Conservation (phyloP, 2,329 filamentous ascomycete species). For the Hypoxylon sp. region DNA sequence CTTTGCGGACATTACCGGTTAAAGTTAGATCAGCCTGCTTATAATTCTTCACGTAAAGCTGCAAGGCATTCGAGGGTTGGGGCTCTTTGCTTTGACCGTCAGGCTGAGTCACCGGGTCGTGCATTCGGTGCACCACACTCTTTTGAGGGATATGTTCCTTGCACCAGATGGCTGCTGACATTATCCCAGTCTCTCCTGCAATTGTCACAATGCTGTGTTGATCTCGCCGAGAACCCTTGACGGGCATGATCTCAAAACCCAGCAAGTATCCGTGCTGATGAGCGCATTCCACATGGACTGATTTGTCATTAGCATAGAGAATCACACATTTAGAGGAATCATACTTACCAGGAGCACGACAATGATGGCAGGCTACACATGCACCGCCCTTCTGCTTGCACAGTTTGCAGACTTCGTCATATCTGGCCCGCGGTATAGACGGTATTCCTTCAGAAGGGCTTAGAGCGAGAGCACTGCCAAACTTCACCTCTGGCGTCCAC, state of each 20-base stretch:
- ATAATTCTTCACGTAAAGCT: conserved; percentile 87
- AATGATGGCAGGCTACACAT: conserved; percentile 84
- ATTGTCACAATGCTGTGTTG: conserved; percentile 83
- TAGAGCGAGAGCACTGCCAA: conserved; percentile 83
- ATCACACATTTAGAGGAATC: conserved; percentile 19
- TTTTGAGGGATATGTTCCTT: conserved; percentile 84
- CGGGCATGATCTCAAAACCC: conserved; percentile 89
- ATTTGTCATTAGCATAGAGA: conserved; percentile 52
- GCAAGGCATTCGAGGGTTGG: conserved; percentile 78
- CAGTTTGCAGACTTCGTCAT: conserved; percentile 82
- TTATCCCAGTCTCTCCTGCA: conserved; percentile 82
- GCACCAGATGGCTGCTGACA: conserved; percentile 91
- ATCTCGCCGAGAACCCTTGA: conserved; percentile 89
- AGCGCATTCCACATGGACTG: conserved; percentile 90
- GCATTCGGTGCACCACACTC: conserved; percentile 79
- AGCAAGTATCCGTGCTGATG: conserved; percentile 84
- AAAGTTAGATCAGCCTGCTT: conserved; percentile 93
- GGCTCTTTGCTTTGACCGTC: conserved; percentile 42
- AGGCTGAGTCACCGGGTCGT: conserved; percentile 75
- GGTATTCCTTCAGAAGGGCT: conserved; percentile 92
- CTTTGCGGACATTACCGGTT: conserved; percentile 93
- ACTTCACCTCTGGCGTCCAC: conserved; percentile 93
- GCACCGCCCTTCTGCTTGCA: conserved; percentile 83
- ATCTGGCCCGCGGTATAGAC: conserved; percentile 78
- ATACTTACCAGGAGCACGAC: conserved; percentile 64